Base-by-base conservation (phyloP, 129 eudicot genomes). In the Chrysanthemum lavandulifolium region DNA sequence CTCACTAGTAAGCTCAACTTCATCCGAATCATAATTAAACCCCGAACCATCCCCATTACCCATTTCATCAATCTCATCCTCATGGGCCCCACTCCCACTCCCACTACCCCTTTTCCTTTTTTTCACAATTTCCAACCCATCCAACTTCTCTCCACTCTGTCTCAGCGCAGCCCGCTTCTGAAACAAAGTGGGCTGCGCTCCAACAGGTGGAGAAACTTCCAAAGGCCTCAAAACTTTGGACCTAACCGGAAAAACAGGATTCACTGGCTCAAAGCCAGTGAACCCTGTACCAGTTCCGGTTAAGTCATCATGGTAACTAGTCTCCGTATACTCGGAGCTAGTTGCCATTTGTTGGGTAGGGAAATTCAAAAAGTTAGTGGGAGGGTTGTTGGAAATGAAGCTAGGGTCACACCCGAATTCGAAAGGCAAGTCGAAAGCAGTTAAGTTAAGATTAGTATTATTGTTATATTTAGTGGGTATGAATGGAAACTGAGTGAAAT, bases 11-110 rank as follows among this genome's bases (percentile, higher is more conserved):
- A 36, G 77, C 21, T 79, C 82, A 40, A 61, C 33, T 10, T 87
- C 96, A 65, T 86, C 97, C 4, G 97, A 90, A 69, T 90, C 93
- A 66, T 85, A 87, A 79, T 81, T 83, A 18, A 89, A 78, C 48
- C 80, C 84, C 6, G 82, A 84, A 50, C 72, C 69, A 71, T 84
- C 90, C 51, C 79, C 63, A 13, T 79, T 71, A 13, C 75, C 83
- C n/a, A 77, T 81, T 25, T 74, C 86, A 25, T 78, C 82, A 76
- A 73, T 65, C 21, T 78, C 85, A 62, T 74, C 71, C 0, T 83
- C 84, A 40, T 6, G 47, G 2, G 9, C 29, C 69, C 79, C 73
- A 33, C 47, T 67, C 5, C 11, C 33, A 3, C 16, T 63, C 5
- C 11, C 33, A 3, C 16, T 63, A 3, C 67, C 58, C 51, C 88